These are phyloP conservation scores for Penicillium sp. DNA, from an alignment of 2,329 filamentous ascomycete genomes.

Conservation along the genomic window DNA sequence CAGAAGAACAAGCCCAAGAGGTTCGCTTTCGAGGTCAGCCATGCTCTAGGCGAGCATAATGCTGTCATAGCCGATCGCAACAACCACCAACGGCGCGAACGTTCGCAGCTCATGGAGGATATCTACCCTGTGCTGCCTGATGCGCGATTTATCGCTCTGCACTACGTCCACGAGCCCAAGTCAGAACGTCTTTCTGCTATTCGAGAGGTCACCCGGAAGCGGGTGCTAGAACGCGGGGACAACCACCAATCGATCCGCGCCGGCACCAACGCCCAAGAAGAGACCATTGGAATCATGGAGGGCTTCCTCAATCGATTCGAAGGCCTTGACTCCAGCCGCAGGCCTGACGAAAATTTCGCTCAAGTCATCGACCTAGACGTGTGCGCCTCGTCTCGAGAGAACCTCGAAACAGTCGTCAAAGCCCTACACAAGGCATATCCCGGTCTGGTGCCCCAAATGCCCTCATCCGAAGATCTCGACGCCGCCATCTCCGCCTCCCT, in stretches of 20 bases:
- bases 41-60: constrained; percentile 59
- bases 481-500: constrained; percentile 71
- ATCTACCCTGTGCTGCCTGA: constrained; percentile 59
- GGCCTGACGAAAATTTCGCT: constrained; percentile 81
- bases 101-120: constrained; percentile 81
- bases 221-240: constrained; percentile 81
- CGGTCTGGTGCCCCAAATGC: constrained; percentile 63
- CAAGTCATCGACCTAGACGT: constrained; percentile 80
- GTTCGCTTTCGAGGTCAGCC: constrained; percentile 69
- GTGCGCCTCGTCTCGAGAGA: constrained; percentile 69
- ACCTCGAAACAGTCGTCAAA: constrained; percentile 74
- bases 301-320: constrained; percentile 87
- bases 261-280: constrained; percentile 62
- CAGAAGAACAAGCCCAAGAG: constrained; percentile 68
- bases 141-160: constrained; percentile 74
- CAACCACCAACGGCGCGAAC: constrained; percentile 84
- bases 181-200: constrained; percentile 64
- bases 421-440: constrained; percentile 75
- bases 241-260: constrained; percentile 98
- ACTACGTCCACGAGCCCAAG: constrained; percentile 74
- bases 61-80: constrained; percentile 91
- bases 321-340: constrained; percentile 60
- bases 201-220: constrained; percentile 67
- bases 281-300: constrained; percentile 90
- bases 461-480: constrained; percentile 70